Conservation (phyloP, 805 yeast species). For the Isabelozyma pseudorhagii region DNA sequence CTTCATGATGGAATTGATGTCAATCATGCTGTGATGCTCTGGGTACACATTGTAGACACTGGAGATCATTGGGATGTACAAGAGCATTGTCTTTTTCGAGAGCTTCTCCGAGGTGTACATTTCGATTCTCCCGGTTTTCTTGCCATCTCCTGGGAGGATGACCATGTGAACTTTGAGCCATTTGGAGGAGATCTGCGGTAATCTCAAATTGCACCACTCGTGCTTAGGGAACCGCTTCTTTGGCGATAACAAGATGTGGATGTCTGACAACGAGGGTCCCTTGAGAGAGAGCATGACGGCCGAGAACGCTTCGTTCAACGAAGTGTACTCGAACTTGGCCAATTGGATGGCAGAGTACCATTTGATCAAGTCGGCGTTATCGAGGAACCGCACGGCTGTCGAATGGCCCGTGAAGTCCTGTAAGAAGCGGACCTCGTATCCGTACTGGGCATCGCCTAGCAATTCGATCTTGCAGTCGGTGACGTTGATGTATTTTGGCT, state of each 20-base stretch:
- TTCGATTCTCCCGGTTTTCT: constrained; percentile 50
- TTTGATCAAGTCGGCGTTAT: constrained; percentile 16
- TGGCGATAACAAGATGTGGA: constrained; percentile 52
- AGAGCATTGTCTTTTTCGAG: constrained; percentile 49
- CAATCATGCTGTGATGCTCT: constrained; percentile 53
- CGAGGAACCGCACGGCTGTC: constrained; percentile 18
- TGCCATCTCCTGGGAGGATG: constrained; percentile 43
- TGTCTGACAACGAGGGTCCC: constrained; percentile 55
- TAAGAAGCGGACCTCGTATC: constrained; percentile 19
- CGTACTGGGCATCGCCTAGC: constrained; percentile 6
- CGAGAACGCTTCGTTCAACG: constrained; percentile 60
- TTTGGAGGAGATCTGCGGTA: constrained; percentile 54
- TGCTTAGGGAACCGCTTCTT: constrained; percentile 46
- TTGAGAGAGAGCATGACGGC: constrained; percentile 60
- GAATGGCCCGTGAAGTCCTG: constrained; percentile 27
- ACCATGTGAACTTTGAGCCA: constrained; percentile 58
- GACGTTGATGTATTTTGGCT: constrained; percentile 52
- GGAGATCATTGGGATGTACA: constrained; percentile 43
- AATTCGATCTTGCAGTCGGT: constrained; percentile 36
- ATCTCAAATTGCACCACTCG: constrained; percentile 63
- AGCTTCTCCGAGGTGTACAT: constrained; percentile 49
- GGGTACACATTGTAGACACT: constrained; percentile 59
- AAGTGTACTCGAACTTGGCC: constrained; percentile 54
- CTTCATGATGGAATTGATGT: constrained; percentile 54
- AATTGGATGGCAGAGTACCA: constrained; percentile 52